Conservation (phyloP, 2,329 filamentous ascomycete species). For the Aspergillus japonicus region DNA sequence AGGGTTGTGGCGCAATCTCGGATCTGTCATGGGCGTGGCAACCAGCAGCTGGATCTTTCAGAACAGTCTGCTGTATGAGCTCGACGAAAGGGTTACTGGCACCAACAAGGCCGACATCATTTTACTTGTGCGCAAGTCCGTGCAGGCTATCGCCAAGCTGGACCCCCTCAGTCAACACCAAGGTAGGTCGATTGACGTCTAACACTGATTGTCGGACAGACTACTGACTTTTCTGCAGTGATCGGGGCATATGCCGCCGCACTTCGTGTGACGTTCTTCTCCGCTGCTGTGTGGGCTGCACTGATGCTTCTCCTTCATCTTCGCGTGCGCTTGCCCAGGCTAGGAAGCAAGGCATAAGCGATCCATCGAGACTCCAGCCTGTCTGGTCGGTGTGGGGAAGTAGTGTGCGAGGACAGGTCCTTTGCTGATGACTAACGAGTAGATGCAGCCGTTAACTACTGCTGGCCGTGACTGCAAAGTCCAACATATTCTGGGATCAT, state of each 20-base stretch:
- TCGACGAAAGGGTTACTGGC: conserved; percentile 60
- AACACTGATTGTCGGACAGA: background rate
- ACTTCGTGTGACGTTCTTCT: conserved; percentile 40
- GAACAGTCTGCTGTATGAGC: conserved; percentile 63
- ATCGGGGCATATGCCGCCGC: conserved; percentile 37
- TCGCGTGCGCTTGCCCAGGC: conserved; percentile 34
- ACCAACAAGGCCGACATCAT: conserved; percentile 56
- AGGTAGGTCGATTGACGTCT: conserved; percentile 36
- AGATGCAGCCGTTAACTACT: background rate
- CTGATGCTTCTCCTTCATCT: conserved; percentile 36
- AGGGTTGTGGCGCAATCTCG: conserved; percentile 69
- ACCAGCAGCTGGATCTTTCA: conserved; percentile 70
- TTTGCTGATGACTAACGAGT: background rate
- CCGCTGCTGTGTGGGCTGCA: conserved; percentile 35
- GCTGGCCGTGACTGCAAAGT: background rate
- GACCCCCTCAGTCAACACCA: conserved; percentile 47
- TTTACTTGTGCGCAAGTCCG: conserved; percentile 50
- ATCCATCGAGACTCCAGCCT: background rate
- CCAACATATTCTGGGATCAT: background rate
- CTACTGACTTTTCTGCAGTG: conserved; percentile 29
- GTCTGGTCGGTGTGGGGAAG: background rate
- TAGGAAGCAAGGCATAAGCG: conserved; percentile 27
- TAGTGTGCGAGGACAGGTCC: background rate
- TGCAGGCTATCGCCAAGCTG: conserved; percentile 48
- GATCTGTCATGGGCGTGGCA: conserved; percentile 71